Percentiles rank a stretch among this genome's conserved stretches.
Conservation (phyloP, 192 early-diverging fungal genomes). For the Entophlyctis luteolus region DNA sequence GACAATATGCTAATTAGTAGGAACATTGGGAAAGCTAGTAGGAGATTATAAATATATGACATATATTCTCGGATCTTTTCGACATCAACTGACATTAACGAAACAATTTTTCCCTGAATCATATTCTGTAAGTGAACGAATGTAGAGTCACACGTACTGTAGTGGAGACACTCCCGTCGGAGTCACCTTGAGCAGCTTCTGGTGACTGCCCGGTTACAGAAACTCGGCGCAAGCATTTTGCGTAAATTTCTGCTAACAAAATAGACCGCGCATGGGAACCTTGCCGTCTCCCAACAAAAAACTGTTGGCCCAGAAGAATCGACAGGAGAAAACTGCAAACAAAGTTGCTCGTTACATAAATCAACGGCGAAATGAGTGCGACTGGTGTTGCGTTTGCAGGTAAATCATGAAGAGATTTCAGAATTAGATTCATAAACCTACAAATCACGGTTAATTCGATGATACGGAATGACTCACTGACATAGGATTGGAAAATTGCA, state of each 20-base stretch:
- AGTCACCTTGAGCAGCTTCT: neutral
- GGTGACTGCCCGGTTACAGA: neutral
- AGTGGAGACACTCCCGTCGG: too few species aligned
- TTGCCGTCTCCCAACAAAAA: conserved; percentile 33
- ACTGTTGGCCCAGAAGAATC: conserved; percentile 37
- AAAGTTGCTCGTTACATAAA: conserved; percentile 33
- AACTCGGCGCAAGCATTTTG: conserved; percentile 31
- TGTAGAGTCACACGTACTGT: too few species aligned
- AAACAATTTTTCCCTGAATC: conserved; percentile 45
- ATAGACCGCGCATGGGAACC: conserved; percentile 33
- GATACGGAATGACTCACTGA: conserved; percentile 22
- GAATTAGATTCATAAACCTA: conserved; percentile 44
- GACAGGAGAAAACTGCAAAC: conserved; percentile 17
- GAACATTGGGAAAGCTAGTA: conserved; percentile 19
- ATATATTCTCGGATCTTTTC: conserved; percentile 35
- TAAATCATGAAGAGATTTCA: conserved; percentile 28
- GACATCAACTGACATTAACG: conserved; percentile 45
- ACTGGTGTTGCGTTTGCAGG: conserved; percentile 15
- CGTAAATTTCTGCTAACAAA: conserved; percentile 33
- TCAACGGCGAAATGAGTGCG: neutral
- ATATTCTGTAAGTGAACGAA: neutral
- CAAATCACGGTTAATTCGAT: conserved; percentile 1
- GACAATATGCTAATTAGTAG: conserved; percentile 18
- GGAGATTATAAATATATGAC: conserved; percentile 10
- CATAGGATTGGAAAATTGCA: conserved; percentile 24